These are phyloP conservation scores for Batrachochytrium dendrobatidis DNA, from an alignment of 371 early-diverging fungal genomes.

Conservation along the genomic window DNA sequence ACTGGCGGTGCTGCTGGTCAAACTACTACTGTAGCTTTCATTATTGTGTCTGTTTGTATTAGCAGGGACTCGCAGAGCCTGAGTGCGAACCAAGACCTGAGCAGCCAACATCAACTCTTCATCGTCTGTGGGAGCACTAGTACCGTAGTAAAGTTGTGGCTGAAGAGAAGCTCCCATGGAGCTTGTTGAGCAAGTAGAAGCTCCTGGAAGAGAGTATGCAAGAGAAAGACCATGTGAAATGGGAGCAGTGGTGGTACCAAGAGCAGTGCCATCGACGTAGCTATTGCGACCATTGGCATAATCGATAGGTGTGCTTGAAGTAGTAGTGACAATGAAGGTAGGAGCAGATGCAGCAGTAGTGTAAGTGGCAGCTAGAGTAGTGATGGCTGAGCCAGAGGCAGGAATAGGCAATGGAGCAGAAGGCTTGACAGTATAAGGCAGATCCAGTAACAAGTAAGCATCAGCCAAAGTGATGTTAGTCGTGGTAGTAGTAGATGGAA, in stretches of 20 bases:
- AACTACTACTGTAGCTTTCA: too few species aligned
- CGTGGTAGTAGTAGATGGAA: too few species aligned
- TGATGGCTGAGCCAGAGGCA: background rate
- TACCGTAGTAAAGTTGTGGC: background rate
- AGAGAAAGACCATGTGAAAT: background rate
- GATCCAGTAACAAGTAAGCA: background rate
- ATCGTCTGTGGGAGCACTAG: background rate
- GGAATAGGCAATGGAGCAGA: background rate
- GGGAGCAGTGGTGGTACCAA: background rate
- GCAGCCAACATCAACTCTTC: background rate
- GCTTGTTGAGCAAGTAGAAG: too few species aligned
- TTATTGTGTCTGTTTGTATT: too few species aligned
- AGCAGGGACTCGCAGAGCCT: background rate
- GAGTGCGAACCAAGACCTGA: background rate
- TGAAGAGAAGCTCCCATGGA: background rate
- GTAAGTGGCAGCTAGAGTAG: background rate
- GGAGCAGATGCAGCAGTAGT: background rate
- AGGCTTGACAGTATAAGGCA: background rate
- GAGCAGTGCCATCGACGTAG: background rate
- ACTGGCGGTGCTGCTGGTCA: too few species aligned
- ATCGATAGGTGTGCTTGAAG: background rate
- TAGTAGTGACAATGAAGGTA: background rate
- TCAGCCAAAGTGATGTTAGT: background rate
- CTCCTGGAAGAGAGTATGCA: too few species aligned
- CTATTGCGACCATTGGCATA: background rate